A percentile compares a stretch with the other conserved stretches of the same genome.
Conservation (phyloP, 1,284 basidiomycete genomes). For the Tranzscheliella williamsii region DNA sequence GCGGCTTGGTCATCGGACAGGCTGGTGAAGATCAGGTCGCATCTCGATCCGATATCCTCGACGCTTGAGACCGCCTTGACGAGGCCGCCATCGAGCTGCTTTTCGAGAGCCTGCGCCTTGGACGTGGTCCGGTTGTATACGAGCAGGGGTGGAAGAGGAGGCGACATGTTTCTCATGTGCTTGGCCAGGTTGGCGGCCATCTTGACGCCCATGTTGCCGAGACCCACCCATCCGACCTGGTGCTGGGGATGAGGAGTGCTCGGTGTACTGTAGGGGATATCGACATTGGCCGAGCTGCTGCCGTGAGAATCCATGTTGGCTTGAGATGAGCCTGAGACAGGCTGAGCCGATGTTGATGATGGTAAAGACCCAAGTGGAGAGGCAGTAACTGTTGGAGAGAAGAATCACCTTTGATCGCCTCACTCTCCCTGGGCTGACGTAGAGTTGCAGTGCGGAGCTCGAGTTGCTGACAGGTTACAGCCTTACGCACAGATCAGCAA, state of each 20-base stretch:
- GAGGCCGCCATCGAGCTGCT: slow-evolving; percentile 65
- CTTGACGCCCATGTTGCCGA: slow-evolving; percentile 68
- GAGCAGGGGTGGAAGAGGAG: slow-evolving; percentile 44
- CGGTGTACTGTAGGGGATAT: slow-evolving; percentile 40
- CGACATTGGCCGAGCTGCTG: no score
- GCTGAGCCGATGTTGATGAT: no score
- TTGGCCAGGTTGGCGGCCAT: slow-evolving; percentile 78
- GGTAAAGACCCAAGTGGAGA: no score
- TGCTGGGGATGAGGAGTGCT: slow-evolving; percentile 43
- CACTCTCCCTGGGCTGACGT: no score
- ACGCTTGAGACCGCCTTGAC: slow-evolving; percentile 67
- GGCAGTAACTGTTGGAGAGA: no score
- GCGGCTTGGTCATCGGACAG: slow-evolving; percentile 76
- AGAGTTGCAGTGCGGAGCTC: no score
- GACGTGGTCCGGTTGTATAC: slow-evolving; percentile 71
- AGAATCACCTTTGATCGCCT: no score
- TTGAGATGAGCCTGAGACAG: background rate
- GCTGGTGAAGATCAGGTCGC: slow-evolving; percentile 79
- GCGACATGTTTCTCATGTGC: slow-evolving; percentile 57
- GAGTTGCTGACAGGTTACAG: no score
- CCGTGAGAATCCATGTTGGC: slow-evolving; percentile 15
- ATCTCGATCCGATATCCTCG: slow-evolving; percentile 69
- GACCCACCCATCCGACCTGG: slow-evolving; percentile 46
- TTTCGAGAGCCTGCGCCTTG: slow-evolving; percentile 68
- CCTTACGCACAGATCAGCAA: no score